Percentiles rank a stretch among this genome's conserved stretches.
These are phyloP conservation scores for Kwoniella newhampshirensis DNA, from an alignment of 768 basidiomycete species.

Conservation along the genomic window DNA sequence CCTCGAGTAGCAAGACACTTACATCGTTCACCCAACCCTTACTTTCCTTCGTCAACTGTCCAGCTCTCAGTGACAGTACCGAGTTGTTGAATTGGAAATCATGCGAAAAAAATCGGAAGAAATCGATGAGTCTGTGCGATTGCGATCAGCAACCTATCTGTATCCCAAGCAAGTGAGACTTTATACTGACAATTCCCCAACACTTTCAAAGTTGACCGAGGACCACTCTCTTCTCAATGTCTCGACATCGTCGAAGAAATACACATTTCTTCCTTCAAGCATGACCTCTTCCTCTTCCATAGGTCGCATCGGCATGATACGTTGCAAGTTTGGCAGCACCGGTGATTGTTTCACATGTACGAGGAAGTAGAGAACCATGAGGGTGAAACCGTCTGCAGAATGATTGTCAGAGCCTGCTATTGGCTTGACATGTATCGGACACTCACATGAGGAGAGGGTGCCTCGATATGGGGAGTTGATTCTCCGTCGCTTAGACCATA, in stretches of 20 bases:
- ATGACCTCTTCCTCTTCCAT: slow-evolving; percentile 61
- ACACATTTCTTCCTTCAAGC: slow-evolving; percentile 69
- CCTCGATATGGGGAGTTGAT: slow-evolving; percentile 98
- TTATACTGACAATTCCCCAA: slow-evolving; percentile 89
- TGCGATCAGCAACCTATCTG: slow-evolving; percentile 5
- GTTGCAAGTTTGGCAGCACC: slow-evolving; percentile 91
- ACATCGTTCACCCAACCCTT: slow-evolving; percentile 97
- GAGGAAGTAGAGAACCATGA: slow-evolving; percentile 96
- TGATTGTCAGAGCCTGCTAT: no score
- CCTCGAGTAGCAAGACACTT: slow-evolving; percentile 46
- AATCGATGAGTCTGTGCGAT: slow-evolving; percentile 77
- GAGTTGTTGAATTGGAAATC: slow-evolving; percentile 89
- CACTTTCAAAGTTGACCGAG: slow-evolving; percentile 86
- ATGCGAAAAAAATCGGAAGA: slow-evolving; percentile 93
- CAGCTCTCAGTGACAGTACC: slow-evolving; percentile 86
- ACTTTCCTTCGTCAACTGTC: slow-evolving; percentile 79
- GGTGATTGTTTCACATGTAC: slow-evolving; percentile 97
- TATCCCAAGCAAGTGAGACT: no score
- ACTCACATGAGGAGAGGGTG: slow-evolving; percentile 76
- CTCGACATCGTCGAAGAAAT: slow-evolving; percentile 98
- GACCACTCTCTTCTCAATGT: slow-evolving; percentile 86
- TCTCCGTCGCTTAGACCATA: slow-evolving; percentile 97
- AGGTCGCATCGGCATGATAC: slow-evolving; percentile 85
- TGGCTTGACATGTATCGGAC: background rate
- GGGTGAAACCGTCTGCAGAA: slow-evolving; percentile 87